Percentiles rank a stretch among this genome's conserved stretches.
Evolutionary conservation across 2,329 filamentous ascomycete species (phyloP).

Genomic region (Harringtonia lauricola): DNA sequence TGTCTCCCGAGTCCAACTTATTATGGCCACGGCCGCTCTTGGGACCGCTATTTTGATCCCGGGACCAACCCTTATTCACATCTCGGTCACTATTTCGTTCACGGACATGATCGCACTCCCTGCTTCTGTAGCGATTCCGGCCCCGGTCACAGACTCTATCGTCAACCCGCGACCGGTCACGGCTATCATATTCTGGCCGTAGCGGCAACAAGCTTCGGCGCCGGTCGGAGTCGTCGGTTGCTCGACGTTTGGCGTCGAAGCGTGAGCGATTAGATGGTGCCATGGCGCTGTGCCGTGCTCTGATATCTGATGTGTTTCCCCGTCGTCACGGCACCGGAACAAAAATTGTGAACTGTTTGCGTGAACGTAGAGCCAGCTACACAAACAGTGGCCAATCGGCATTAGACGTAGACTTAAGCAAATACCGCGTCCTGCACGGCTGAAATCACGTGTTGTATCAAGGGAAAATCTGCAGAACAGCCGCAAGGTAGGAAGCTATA

Average conservation of each 20-base stretch:
- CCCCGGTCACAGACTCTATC: background rate
- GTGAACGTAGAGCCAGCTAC: too few species aligned
- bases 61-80: too few species aligned
- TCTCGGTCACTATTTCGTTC: conserved; percentile 10
- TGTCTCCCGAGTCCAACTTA: background rate
- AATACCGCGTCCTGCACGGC: too few species aligned
- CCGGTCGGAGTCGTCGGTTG: background rate
- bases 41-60: too few species aligned
- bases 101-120: conserved; percentile 7
- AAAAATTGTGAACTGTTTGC: too few species aligned
- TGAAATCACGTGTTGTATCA: too few species aligned
- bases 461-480: too few species aligned
- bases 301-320: too few species aligned
- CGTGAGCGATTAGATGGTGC: background rate
- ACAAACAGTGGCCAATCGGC: too few species aligned
- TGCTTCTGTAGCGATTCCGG: conserved; percentile 1
- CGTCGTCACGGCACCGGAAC: too few species aligned
- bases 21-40: background rate
- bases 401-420: too few species aligned
- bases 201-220: background rate
- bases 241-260: background rate
- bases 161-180: background rate
- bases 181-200: background rate
- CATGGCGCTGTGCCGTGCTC: background rate
- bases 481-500: too few species aligned